These are phyloP conservation scores for Lactifluus volemus DNA, from an alignment of 768 basidiomycete genomes.

Conservation along the genomic window DNA sequence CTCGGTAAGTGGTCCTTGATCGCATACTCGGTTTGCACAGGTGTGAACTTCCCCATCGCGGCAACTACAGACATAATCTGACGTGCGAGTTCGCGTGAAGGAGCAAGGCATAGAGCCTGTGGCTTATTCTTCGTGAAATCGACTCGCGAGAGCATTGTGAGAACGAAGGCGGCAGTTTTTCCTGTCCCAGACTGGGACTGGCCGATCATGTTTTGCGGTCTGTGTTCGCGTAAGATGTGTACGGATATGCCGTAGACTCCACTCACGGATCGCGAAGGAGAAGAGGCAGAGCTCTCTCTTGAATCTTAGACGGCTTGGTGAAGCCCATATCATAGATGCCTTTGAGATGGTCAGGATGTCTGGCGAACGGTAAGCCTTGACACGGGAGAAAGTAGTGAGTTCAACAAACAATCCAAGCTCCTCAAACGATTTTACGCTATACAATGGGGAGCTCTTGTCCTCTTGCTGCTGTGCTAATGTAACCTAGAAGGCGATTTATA, in stretches of 20 bases:
- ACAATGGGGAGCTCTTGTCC: conserved; percentile 93
- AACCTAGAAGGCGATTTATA: conserved; percentile 43
- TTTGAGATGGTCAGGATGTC: conserved; percentile 81
- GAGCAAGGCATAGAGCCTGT: conserved; percentile 97
- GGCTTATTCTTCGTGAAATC: conserved; percentile 77
- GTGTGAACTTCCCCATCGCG: conserved; percentile 92
- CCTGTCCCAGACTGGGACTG: conserved; percentile 99
- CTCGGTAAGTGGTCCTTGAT: conserved; percentile 80
- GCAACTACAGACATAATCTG: conserved; percentile 96
- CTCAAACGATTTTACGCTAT: conserved; percentile 89
- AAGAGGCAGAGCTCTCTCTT: conserved; percentile 91
- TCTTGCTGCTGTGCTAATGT: conserved; percentile 94
- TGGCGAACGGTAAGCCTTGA: conserved; percentile 26
- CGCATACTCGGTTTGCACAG: conserved; percentile 89
- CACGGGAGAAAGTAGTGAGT: conserved; percentile 45
- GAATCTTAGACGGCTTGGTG: conserved; percentile 97
- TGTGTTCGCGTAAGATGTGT: conserved; percentile 27
- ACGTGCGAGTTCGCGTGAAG: conserved; percentile 91
- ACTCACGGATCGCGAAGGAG: conserved; percentile 84
- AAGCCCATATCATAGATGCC: conserved; percentile 94
- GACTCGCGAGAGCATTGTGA: conserved; percentile 93
- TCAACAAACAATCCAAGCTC: conserved; percentile 81
- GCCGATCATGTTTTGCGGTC: conserved; percentile 98
- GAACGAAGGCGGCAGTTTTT: conserved; percentile 96
- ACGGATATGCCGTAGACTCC: background rate